Percentiles rank a stretch among this genome's conserved stretches.
These are phyloP conservation scores for Exophiala sp. DNA, from an alignment of 2,329 filamentous ascomycete genomes.

Conservation along the genomic window DNA sequence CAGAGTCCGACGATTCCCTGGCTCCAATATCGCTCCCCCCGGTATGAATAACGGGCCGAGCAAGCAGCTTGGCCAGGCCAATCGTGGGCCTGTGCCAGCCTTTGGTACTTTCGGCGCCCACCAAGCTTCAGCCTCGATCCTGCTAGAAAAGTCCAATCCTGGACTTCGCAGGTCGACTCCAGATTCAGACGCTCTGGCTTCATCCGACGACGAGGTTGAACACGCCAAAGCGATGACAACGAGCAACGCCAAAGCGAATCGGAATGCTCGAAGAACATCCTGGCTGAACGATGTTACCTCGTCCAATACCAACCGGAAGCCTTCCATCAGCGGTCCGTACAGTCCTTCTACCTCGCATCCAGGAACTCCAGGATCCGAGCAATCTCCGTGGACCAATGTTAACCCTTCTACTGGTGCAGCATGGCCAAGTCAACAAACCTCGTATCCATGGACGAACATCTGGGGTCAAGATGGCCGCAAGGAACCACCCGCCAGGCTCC, in stretches of 20 bases:
- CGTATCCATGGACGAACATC: constrained; percentile 62
- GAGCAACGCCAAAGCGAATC: constrained; percentile 48
- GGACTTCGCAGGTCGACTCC: constrained; percentile 74
- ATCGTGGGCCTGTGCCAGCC: constrained; percentile 26
- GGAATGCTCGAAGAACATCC: constrained; percentile 66
- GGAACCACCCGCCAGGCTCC: constrained; percentile 66
- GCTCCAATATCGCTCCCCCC: constrained; percentile 2
- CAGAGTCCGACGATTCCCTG: constrained; percentile 2
- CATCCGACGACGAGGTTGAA: constrained; percentile 87
- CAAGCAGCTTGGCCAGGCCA: constrained; percentile 16
- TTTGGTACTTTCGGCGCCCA: constrained; percentile 27
- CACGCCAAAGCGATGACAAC: constrained; percentile 43
- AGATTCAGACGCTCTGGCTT: constrained; percentile 87
- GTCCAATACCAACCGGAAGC: constrained; percentile 57
- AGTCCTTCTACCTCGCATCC: constrained; percentile 75
- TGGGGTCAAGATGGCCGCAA: constrained; percentile 72
- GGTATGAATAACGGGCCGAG: constrained; percentile 22
- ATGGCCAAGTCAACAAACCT: constrained; percentile 23
- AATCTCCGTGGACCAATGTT: constrained; percentile 39
- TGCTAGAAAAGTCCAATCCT: constrained; percentile 67
- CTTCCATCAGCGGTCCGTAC: constrained; percentile 68
- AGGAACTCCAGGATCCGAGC: constrained; percentile 68
- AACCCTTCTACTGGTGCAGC: constrained; percentile 14
- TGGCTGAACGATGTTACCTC: constrained; percentile 80
- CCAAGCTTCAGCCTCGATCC: constrained; percentile 56